Evolutionary conservation across 2,329 filamentous ascomycete genomes (phyloP), one percentile per base, ranked within the genome.

Genomic region (Verticillium isaacii): DNA sequence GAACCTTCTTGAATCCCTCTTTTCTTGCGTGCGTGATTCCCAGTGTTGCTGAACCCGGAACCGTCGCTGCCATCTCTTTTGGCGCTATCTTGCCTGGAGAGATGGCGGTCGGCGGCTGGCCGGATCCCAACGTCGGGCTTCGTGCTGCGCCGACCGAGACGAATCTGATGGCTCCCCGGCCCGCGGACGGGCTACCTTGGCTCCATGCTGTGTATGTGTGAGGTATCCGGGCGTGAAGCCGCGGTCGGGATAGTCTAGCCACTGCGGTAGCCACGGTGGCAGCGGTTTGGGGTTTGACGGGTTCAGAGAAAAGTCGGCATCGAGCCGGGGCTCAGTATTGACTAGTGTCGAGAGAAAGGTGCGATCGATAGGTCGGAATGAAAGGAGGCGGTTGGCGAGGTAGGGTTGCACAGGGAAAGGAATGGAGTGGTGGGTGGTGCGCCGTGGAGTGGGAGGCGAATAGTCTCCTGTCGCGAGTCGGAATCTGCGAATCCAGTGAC

Each of bases 221-320:
- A 60, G 73, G 69, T 77, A 78, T 77, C 71, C 75, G 74, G 72
- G 77, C 75, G 71, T 74, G 72, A 68, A 76, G 72, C 75, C 80
- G 78, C 73, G 74, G 72, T 67, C 75, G 73, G 67, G 74, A 75
- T 62, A 72, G 61, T 64, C 66, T 66, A 66, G 74, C 74, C 75
- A 76, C 50, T 60, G 63, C 61, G 64, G 56, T 54, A 58, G 64
- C 64, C 64, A 66, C 64, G 64, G 57, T 66, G 61, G 57, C 54
- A 57, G 56, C 57, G 32, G 54, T 56, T 29, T 25, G 19, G 62
- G 56, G 60, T 57, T 62, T 34, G 59, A 60, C 64, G 64, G 56
- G 56, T 58, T 61, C 57, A 62, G 19, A 57, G 62, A 50, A 59
- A 56, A 7, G 45, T 55, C 37, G 34, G 60, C 52, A 57, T 60